Percentiles rank a stretch among this genome's conserved stretches.
Evolutionary conservation across 2,329 filamentous ascomycete species (phyloP).

Genomic region (Fusarium ambrosium): DNA sequence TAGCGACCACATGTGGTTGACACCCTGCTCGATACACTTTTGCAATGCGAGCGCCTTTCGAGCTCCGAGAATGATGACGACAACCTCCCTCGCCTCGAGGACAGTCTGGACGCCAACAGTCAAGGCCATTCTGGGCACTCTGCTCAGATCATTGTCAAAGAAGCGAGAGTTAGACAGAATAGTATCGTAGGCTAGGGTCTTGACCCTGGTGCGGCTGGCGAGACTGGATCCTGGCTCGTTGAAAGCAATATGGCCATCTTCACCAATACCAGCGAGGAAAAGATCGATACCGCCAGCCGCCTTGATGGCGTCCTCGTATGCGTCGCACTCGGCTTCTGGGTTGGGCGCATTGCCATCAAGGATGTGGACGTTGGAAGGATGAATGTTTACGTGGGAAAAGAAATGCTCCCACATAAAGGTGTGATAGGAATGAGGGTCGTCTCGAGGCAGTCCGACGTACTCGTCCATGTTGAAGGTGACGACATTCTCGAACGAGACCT

Average conservation of each 20-base stretch:
- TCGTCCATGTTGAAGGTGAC: constrained; percentile 97
- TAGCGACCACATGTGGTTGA: constrained; percentile 94
- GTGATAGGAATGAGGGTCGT: constrained; percentile 89
- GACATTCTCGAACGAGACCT: constrained; percentile 89
- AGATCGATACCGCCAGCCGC: constrained; percentile 83
- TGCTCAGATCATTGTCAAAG: constrained; percentile 79
- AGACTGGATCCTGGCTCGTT: constrained; percentile 89
- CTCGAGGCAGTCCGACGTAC: constrained; percentile 85
- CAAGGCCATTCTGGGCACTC: constrained; percentile 85
- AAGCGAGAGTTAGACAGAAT: constrained; percentile 88
- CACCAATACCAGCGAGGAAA: constrained; percentile 87
- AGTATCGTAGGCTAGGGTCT: constrained; percentile 89
- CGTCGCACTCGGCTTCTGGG: constrained; percentile 80
- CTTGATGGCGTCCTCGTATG: constrained; percentile 84
- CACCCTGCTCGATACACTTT: constrained; percentile 82
- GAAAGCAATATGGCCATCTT: constrained; percentile 91
- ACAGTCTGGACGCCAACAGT: constrained; percentile 89
- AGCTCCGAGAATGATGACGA: constrained; percentile 84
- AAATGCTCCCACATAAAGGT: constrained; percentile 95
- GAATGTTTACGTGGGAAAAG: constrained; percentile 87
- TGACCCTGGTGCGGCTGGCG: constrained; percentile 83
- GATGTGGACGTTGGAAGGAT: constrained; percentile 86
- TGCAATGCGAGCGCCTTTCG: constrained; percentile 86
- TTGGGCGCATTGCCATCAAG: constrained; percentile 84
- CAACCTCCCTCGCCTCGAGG: constrained; percentile 83